A percentile compares a stretch with the other conserved stretches of the same genome.
phyloP scores from a whole-genome alignment of 225 moss, liverwort and hornwort genomes.

The Thuidium tamariscinum region DNA sequence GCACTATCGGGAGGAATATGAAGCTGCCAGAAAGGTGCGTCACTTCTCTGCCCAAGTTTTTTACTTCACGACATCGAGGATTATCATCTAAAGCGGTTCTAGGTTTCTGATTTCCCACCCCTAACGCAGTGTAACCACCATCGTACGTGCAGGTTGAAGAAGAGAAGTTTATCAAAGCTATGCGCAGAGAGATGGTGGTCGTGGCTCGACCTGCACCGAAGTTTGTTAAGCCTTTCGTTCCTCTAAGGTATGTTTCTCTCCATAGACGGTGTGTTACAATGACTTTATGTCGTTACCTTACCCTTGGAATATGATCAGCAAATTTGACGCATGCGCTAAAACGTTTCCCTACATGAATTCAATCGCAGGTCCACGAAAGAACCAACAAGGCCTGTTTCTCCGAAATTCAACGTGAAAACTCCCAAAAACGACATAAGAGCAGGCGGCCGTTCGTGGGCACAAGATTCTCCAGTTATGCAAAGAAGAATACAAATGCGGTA shows the following conservation, averaged over 20 bases:
- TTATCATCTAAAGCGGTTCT: no score
- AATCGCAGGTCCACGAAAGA: slow-evolving; percentile 35
- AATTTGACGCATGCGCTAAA: not conserved
- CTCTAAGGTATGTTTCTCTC: slow-evolving; percentile 9
- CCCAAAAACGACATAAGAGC: slow-evolving; percentile 13
- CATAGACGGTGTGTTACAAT: no score
- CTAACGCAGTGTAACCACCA: not conserved
- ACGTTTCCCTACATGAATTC: not conserved
- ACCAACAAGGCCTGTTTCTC: slow-evolving; percentile 38
- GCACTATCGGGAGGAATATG: slow-evolving; percentile 88
- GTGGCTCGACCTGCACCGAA: slow-evolving; percentile 41
- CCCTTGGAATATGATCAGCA: no score
- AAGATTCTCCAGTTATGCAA: slow-evolving; percentile 21
- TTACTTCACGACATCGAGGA: no score
- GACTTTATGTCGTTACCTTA: no score
- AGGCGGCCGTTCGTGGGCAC: slow-evolving; percentile 12
- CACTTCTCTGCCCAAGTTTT: not conserved
- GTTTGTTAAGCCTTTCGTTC: slow-evolving; percentile 36
- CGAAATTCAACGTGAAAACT: slow-evolving; percentile 32
- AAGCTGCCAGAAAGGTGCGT: slow-evolving; percentile 70
- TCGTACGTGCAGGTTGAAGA: slow-evolving; percentile 23
- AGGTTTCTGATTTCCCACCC: no score
- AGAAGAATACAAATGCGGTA: slow-evolving; percentile 46
- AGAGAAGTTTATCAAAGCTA: slow-evolving; percentile 38
- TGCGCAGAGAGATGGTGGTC: slow-evolving; percentile 46